These are phyloP conservation scores for Pseudogymnoascus sp. DNA, from an alignment of 2,329 filamentous ascomycete species.

Conservation along the genomic window DNA sequence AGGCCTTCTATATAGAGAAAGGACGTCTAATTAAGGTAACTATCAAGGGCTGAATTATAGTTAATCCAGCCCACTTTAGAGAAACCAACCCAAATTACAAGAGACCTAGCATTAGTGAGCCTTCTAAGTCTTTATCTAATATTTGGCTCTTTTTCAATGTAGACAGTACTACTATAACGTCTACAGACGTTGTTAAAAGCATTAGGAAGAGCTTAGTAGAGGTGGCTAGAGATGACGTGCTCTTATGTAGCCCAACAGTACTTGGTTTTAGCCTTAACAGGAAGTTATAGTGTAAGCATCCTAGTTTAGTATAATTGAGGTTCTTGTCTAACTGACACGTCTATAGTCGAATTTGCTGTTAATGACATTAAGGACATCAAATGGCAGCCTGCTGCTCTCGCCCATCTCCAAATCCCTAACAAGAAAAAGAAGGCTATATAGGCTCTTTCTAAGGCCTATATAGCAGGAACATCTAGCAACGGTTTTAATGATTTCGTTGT, in stretches of 20 bases:
- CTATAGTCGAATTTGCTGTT: slow-evolving; percentile 20
- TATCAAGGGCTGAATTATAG: slow-evolving; percentile 24
- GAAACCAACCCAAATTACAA: slow-evolving; percentile 24
- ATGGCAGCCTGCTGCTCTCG: slow-evolving; percentile 17
- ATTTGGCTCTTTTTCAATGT: not conserved
- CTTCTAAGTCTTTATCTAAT: not conserved
- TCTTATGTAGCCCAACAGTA: slow-evolving; percentile 21
- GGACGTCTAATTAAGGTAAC: slow-evolving; percentile 15
- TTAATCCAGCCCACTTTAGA: slow-evolving; percentile 24
- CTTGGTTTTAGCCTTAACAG: slow-evolving; percentile 15
- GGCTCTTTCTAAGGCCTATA: slow-evolving; percentile 3
- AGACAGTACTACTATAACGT: not conserved
- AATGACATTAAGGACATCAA: slow-evolving; percentile 22
- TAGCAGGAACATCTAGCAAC: not conserved
- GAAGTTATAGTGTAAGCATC: slow-evolving; percentile 20
- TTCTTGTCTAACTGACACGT: not conserved
- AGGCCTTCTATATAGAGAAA: slow-evolving; percentile 28
- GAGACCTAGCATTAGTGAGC: slow-evolving; percentile 13
- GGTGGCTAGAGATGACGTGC: slow-evolving; percentile 17
- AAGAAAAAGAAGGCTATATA: slow-evolving; percentile 19
- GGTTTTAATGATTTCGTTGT: not conserved
- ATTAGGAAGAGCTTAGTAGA: slow-evolving; percentile 11
- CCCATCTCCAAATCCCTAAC: slow-evolving; percentile 20
- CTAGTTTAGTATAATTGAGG: not conserved
- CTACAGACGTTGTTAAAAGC: slow-evolving; percentile 9